Evolutionary conservation across 2,329 filamentous ascomycete species (phyloP), one percentile per base, ranked within the genome.

Genomic region (Aspergillus sp.): DNA sequence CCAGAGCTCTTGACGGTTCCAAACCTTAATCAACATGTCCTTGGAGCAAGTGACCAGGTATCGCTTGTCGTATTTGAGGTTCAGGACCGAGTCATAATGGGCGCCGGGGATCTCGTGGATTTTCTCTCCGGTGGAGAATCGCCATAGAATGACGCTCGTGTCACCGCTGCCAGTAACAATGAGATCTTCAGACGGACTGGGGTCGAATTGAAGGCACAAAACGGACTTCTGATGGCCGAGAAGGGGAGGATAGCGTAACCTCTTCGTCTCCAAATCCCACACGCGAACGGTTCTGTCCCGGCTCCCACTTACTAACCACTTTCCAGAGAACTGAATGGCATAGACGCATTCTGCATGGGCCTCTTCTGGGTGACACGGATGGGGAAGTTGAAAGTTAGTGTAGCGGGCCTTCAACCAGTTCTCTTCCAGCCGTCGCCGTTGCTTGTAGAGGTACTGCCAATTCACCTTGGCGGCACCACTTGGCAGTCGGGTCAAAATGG

Each of bases 31-130:
- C 1, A 82, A 82, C 58, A 88, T 93, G 59, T 98, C 91, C 57
- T 98, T 98, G 30, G 89, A 96, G 51, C 91, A 96, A 1, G 91
- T 98, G 8, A 96, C 86, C 3, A 98, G 70, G 41, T 93, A 93
- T 6, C 85, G 76, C 44, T 85, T 80, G 53, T 96, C 88, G 45
- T 96, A 98, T 40, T 84, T 77, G 35, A 98, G 77, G 51, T 96
- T 96, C 11, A 98, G 67, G 0, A 98, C 88, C 0, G 89, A 94
- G 58, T 98, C 91, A 17, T 71, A 67, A 55, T 98, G 91, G 0
- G 89, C 89, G 27, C 75, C 70, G 1, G 69, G 69, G 19, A 96
- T 74, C 36, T 78, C 78, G 49, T 88, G 82, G 8, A 96, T 61
- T 50, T 85, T 74, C 50, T 88, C 69, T 3, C 91, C 91, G 0